These are phyloP conservation scores for Cerioporus squamosus DNA, from an alignment of 1,284 basidiomycete species.

Conservation along the genomic window DNA sequence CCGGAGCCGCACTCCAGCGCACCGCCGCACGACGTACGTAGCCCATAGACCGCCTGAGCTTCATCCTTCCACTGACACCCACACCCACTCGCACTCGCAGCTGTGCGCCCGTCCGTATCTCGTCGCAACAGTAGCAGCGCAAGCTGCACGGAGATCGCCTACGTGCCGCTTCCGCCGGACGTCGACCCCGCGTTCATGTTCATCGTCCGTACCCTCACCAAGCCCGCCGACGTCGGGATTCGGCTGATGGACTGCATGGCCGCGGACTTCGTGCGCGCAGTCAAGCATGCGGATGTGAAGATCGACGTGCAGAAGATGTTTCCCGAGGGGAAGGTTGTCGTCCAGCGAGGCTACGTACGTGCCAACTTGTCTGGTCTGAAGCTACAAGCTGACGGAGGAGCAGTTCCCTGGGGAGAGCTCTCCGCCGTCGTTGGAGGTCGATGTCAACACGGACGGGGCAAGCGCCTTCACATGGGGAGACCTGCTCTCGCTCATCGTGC, in stretches of 20 bases:
- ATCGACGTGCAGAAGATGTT: not conserved
- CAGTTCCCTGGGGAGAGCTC: not conserved
- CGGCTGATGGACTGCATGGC: not conserved
- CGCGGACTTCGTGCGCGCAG: not conserved
- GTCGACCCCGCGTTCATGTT: not conserved
- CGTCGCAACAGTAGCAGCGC: not conserved
- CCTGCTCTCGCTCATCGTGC: not conserved
- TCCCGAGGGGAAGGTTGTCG: not conserved
- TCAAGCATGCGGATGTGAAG: not conserved
- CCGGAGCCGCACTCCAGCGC: not conserved
- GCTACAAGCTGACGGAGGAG: too few relatives aligned
- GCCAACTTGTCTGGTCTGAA: not conserved
- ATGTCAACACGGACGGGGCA: not conserved
- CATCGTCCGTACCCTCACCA: not conserved
- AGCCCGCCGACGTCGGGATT: not conserved
- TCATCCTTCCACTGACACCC: not conserved
- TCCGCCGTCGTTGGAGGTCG: not conserved
- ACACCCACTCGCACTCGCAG: not conserved
- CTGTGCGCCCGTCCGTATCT: not conserved
- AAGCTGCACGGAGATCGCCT: not conserved
- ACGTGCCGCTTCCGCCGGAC: not conserved
- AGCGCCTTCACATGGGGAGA: not conserved
- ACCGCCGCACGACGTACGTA: not conserved
- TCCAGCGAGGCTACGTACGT: conserved; percentile 1
- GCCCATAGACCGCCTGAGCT: not conserved